Evolutionary conservation across 441 rosid genomes (phyloP), one percentile per base, ranked within the genome.

Genomic region (Hura crepitans): DNA sequence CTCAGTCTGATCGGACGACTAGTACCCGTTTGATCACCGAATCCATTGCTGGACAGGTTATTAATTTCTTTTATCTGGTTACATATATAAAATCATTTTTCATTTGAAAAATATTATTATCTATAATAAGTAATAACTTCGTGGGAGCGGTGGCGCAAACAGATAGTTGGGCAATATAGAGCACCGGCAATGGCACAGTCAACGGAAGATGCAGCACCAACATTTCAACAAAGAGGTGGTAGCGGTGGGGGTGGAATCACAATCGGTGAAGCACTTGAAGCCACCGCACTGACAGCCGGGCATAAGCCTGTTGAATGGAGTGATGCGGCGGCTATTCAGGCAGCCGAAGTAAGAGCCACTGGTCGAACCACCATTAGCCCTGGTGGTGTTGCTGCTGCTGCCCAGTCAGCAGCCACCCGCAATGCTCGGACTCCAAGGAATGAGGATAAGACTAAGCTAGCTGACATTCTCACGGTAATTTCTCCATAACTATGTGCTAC

Each of bases 261-360:
- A 23, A 88, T 91, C 2, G 96, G 96, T 4, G 98, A 91, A 75
- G 98, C 96, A 39, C 84, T 93, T 12, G 97, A 93, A 79, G 89
- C 97, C 1, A 83, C 92, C 0, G 89, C 85, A 37, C 74, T 86
- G 8, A 85, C 93, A 2, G 87, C 82, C 0, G 89, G 89, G 23
- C 68, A 85, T 23, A 85, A 84, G 78, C 82, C 87, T 0, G 89
- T 88, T 54, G 89, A 84, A 43, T 70, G 83, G 84, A 86, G 91
- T 22, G 91, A 86, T 17, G 89, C 88, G 0, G 94, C 87, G 0
- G 86, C 94, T 0, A 86, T 88, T 56, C 94, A 88, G 70, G 87
- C 89, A 0, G 94, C 91, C 0, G 91, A 86, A 73, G 86, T 86
- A 5, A 82, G 89, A 75, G 93, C 93, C 70, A 86, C 87, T 0